A percentile compares a stretch with the other conserved stretches of the same genome.
These are phyloP conservation scores for Ochromonas danica DNA, from an alignment of 108 stramenopile genomes.

Conservation along the genomic window DNA sequence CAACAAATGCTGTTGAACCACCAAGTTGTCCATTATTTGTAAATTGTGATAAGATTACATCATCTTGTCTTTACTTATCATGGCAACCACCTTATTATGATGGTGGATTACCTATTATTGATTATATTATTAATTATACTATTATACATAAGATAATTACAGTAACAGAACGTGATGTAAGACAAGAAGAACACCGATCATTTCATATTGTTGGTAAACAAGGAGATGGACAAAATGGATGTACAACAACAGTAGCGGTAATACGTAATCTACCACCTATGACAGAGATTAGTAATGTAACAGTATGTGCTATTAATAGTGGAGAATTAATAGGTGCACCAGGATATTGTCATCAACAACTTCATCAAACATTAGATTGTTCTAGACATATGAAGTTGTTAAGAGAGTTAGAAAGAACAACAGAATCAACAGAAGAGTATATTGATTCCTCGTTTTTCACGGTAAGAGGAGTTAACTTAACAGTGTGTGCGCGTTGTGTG, in stretches of 20 bases:
- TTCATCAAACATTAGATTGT: neutral
- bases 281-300: neutral
- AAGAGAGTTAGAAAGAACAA: neutral
- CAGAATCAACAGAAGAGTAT: neutral
- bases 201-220: neutral
- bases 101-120: constrained; percentile 18
- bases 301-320: neutral
- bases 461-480: neutral
- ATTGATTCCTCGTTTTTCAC: constrained; percentile 35
- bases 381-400: neutral
- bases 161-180: neutral
- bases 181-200: neutral
- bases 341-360: neutral
- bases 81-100: constrained; percentile 19
- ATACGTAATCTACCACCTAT: neutral
- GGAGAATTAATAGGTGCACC: neutral
- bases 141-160: neutral
- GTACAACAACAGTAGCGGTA: neutral
- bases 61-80: constrained; percentile 20
- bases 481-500: too few relatives aligned
- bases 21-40: constrained; percentile 16
- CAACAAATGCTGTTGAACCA: neutral
- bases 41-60: neutral
- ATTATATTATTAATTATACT: constrained; percentile 11
- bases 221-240: too few relatives aligned